Base-by-base conservation (phyloP, 176 grass and related monocot species). In the Puya raimondii region DNA sequence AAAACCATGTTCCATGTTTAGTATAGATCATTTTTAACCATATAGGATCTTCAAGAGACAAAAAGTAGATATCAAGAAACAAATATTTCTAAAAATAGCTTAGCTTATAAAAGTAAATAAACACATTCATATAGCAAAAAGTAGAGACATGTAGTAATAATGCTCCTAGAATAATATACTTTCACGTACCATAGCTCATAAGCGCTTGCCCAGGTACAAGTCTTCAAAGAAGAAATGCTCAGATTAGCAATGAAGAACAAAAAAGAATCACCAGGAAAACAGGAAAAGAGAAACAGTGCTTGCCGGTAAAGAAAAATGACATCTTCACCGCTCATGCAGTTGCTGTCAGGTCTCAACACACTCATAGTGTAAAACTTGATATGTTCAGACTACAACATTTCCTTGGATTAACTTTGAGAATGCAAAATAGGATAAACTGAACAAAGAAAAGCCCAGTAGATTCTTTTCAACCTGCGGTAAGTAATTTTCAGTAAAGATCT, bases 361-460 rank as follows among this genome's bases (percentile, higher is more conserved):
- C 92, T 82, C 92, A 96, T 96, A 26, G 92, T 92, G 69, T 58
- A 85, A 29, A 86, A 96, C 82, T 96, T 89, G 76, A 92, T 84
- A 76, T 96, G 84, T 79, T 82, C 86, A 76, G 86, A 92, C 92
- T 96, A 86, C 70, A 83, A 80, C 65, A 76, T 25, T 50, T 78
- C 58, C 61, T 51, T 54, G 16, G 47, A 64, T 67, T 65, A 81
- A 65, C 48, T 21, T 21, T 16, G n/a, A 26, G 54, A 47, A 29
- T 49, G 64, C 65, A 79, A 49, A 54, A 71, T 54, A 27, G 9
- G 69, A 67, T 17, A 50, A 13, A 61, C 6, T 75, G 64, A 65
- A 80, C 78, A 75, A 70, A 29, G 49, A 65, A 23, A 48, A 27
- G 33, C 33, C 6, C 66, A 50, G 25, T 53, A 68, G 47, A 56